Base-by-base conservation (phyloP, 768 basidiomycete genomes). In the Suillus bovinus region DNA sequence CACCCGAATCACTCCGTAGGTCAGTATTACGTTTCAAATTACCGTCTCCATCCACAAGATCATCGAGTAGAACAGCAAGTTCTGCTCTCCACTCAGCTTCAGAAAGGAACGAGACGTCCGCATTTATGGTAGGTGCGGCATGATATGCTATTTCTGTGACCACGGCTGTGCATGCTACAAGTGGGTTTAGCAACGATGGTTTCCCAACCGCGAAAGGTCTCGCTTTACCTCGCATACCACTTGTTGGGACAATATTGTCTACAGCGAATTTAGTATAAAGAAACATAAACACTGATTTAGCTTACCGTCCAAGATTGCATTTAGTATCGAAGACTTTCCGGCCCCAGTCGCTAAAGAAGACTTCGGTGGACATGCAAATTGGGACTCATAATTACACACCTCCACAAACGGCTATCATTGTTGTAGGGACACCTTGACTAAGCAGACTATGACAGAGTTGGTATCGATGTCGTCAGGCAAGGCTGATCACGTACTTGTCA, bases 171-270 rank as follows among this genome's bases (percentile, higher is more conserved):
- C 87, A 88, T 9, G 87, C 87, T 86, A 61, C 10, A 53, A 5
- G 17, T 47, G 17, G 13, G 49, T 29, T 57, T 9, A 38, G 20
- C 16, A n/a, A 22, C n/a, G 11, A 60, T 14, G 20, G 20, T 38
- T n/a, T 38, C 13, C 7, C 31, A 53, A 29, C 13, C 31, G 39
- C 10, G 38, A 44, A 36, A 16, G 34, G 13, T 62, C 33, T 17
- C 20, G 67, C 67, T 63, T 34, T 61, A 85, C 85, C 84, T 65
- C 84, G 78, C 86, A 87, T 87, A 29, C 86, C 86, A 63, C 84
- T 86, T 5, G 86, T 87, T 5, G 86, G 86, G 16, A 88, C 86
- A 55, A 87, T 80, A 63, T 83, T 85, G 66, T 86, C 85, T 84
- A 42, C 9, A 17, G 8, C 60, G 7, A 34, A 27, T 29, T 52